These are phyloP conservation scores for Lichtheimia ornata DNA, from an alignment of 371 early-diverging fungal species.

Conservation along the genomic window DNA sequence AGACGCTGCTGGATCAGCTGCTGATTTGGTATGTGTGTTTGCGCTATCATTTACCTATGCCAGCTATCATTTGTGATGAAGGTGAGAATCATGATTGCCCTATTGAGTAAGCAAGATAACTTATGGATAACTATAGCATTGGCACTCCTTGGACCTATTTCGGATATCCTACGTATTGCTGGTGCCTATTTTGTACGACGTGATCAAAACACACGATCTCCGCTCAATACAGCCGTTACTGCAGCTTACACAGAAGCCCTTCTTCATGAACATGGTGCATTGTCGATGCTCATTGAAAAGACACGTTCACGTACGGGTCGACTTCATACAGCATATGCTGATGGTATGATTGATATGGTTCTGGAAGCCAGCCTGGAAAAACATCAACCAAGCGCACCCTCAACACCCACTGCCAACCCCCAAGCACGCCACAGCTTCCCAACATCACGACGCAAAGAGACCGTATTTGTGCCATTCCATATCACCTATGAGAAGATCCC, in stretches of 20 bases:
- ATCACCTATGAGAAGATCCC: slow-evolving; percentile 54
- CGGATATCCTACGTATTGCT: slow-evolving; percentile 49
- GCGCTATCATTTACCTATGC: slow-evolving; percentile 46
- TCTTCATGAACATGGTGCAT: slow-evolving; percentile 45
- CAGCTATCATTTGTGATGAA: slow-evolving; percentile 55
- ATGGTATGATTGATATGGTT: slow-evolving; percentile 49
- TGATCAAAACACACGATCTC: slow-evolving; percentile 39
- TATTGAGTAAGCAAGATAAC: neutral
- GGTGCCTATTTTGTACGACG: slow-evolving; percentile 52
- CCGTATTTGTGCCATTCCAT: slow-evolving; percentile 43
- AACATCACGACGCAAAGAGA: slow-evolving; percentile 21
- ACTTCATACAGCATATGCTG: slow-evolving; percentile 38
- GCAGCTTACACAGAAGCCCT: slow-evolving; percentile 49
- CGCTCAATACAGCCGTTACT: slow-evolving; percentile 44
- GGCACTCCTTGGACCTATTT: slow-evolving; percentile 46
- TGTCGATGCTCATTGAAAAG: slow-evolving; percentile 45
- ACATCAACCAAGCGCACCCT: slow-evolving; percentile 26
- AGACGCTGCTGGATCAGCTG: slow-evolving; percentile 45
- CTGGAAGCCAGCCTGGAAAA: slow-evolving; percentile 41
- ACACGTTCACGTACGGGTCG: slow-evolving; percentile 51
- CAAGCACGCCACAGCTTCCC: slow-evolving; percentile 1
- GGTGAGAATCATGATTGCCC: slow-evolving; percentile 12
- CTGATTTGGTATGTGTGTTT: slow-evolving; percentile 52
- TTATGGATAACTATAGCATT: slow-evolving; percentile 23
- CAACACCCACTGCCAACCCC: neutral